phyloP scores from a whole-genome alignment of 148 eudicot species.

The Rhododendron griersonianum region DNA sequence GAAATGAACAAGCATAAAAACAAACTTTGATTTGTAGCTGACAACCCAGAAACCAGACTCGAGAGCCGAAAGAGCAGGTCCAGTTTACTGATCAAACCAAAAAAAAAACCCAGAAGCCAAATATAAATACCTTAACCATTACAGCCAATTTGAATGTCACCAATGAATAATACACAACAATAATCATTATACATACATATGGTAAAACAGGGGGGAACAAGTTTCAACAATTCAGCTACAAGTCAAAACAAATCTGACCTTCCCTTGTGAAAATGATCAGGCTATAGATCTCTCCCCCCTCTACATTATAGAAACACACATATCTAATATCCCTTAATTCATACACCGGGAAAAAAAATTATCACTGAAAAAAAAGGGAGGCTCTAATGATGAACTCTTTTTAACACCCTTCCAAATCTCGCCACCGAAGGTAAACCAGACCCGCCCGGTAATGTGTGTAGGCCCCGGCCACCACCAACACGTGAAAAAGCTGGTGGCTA shows the following conservation, averaged over 20 bases:
- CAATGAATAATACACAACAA: not conserved
- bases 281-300: not conserved
- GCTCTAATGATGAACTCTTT: not conserved
- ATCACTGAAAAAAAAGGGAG: not conserved
- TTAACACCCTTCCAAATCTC: constrained; percentile 81
- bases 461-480: constrained; percentile 88
- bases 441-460: constrained; percentile 89
- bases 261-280: not conserved
- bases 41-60: not conserved
- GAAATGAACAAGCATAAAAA: not conserved
- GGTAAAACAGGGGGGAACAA: not conserved
- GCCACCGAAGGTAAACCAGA: constrained; percentile 80
- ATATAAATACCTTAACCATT: not conserved
- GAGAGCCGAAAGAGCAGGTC: not conserved
- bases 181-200: not conserved
- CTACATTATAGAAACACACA: not conserved
- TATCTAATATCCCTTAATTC: not conserved
- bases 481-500: constrained; percentile 89
- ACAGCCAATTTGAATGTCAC: not conserved
- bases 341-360: not conserved
- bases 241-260: not conserved
- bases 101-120: not conserved
- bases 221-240: not conserved
- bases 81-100: not conserved
- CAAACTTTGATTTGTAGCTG: not conserved